Evolutionary conservation across 1,139 yeast species (phyloP), one percentile per base, ranked within the genome.

Genomic region (Tardiomyces blankii): DNA sequence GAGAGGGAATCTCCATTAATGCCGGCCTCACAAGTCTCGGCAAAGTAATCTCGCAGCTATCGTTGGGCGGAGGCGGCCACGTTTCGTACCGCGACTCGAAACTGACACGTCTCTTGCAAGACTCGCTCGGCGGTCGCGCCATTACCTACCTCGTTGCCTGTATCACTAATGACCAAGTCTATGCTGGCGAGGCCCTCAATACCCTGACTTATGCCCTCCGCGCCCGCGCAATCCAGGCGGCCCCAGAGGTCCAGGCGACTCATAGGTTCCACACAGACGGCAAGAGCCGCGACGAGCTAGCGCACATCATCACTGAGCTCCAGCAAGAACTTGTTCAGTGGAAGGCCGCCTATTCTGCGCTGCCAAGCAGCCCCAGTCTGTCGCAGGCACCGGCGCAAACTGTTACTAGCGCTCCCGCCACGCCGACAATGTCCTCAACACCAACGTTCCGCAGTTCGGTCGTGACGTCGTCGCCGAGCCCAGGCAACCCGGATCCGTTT

Each of bases 81-180:
- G 75, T 87, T 16, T 95, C 96, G 0, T 88, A 86, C 58, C 69
- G 96, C 51, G 95, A 85, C 60, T 84, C 94, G 0, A 85, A 83
- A 60, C 72, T 86, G 46, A 86, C 95, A 0, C 71, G 93, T 51
- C 63, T 86, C 42, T 68, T 86, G 45, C 91, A 83, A 56, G 95
- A 86, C 58, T 84, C 94, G 0, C 69, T 86, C 25, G 95, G 95
- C 1, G 95, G 95, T 6, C 72, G 75, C 45, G 84, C 95, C 0
- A 82, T 82, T 54, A 86, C 95, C 0, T 74, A 85, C 23, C 73
- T 86, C 49, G 78, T 86, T 33, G 93, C 94, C 32, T 84, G 95
- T 1, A 73, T 88, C 4, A 87, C 91, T 1, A 73, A 73, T 54
- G 73, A 77, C 16, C 82, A 83, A 46, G 59, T 79, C 42, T 35